Evolutionary conservation across 805 yeast species (phyloP).

Genomic region (Yarrowia hollandica): DNA sequence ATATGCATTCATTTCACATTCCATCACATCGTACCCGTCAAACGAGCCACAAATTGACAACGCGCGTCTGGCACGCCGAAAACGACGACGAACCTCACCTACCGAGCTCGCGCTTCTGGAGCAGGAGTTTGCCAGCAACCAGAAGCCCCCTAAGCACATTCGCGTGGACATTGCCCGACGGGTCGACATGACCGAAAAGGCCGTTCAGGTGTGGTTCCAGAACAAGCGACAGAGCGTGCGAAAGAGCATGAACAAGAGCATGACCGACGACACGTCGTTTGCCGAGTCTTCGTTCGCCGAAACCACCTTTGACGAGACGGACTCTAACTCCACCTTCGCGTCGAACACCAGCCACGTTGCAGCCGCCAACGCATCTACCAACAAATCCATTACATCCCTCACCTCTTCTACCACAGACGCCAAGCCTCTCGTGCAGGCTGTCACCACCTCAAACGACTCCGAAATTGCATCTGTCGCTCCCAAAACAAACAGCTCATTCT

Average conservation of each 20-base stretch:
- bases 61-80: conserved; percentile 89
- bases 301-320: conserved; percentile 6
- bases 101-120: conserved; percentile 80
- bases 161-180: conserved; percentile 75
- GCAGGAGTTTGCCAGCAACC: conserved; percentile 69
- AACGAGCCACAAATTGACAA: conserved; percentile 79
- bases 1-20: conserved; percentile 85
- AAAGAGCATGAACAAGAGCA: conserved; percentile 32
- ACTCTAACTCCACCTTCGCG: background rate
- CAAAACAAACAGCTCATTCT: conserved; percentile 20
- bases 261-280: conserved; percentile 30
- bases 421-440: background rate
- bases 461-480: conserved; percentile 25
- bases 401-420: background rate
- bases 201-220: conserved; percentile 98
- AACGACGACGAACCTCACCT: conserved; percentile 93
- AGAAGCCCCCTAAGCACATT: conserved; percentile 76
- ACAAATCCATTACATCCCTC: background rate
- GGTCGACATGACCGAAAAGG: conserved; percentile 94
- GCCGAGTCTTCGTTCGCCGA: conserved; percentile 11
- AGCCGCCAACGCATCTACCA: background rate
- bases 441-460: conserved; percentile 3
- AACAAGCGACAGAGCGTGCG: conserved; percentile 81
- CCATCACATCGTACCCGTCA: conserved; percentile 81
- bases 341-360: too few species aligned